These are phyloP conservation scores for Leishmania tarentolae DNA, from an alignment of 208 protist genomes.

Conservation along the genomic window DNA sequence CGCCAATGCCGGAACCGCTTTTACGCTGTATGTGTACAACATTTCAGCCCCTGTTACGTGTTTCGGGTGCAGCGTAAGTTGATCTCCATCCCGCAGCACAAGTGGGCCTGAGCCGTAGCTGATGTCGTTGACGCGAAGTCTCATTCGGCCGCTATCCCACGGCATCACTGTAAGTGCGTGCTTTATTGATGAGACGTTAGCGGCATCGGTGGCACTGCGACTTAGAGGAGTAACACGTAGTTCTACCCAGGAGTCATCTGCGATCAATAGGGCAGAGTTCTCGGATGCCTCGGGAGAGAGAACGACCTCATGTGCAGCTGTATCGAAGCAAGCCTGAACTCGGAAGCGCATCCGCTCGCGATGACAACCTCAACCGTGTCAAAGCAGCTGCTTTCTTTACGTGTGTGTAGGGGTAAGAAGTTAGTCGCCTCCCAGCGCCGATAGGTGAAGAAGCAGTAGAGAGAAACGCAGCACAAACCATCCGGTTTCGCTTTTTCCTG, in stretches of 20 bases:
- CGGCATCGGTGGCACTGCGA: neutral
- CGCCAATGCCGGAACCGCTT: neutral
- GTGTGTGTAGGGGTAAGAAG: neutral
- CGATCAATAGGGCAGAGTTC: conserved; percentile 7
- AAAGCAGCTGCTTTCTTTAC: too few relatives aligned
- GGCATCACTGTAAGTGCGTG: conserved; percentile 19
- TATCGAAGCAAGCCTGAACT: conserved; percentile 27
- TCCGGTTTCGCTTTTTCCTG: neutral
- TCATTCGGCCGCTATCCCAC: conserved; percentile 26
- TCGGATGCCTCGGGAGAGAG: conserved; percentile 14
- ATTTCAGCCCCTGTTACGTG: neutral
- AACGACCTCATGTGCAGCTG: conserved; percentile 9
- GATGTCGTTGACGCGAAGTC: conserved; percentile 27
- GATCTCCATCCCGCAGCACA: conserved; percentile 25
- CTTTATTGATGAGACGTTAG: neutral
- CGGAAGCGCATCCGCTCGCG: conserved; percentile 19
- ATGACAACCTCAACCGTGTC: neutral
- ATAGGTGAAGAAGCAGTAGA: neutral
- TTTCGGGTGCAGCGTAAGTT: conserved; percentile 16
- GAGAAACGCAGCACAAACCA: neutral
- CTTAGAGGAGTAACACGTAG: neutral
- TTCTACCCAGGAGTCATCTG: conserved; percentile 16
- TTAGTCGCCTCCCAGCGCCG: neutral
- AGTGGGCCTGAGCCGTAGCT: conserved; percentile 35
- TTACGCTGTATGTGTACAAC: conserved; percentile 18